These are phyloP conservation scores for Dendrocalamus latiflorus DNA, from an alignment of 202 grass and related monocot species.

Conservation along the genomic window DNA sequence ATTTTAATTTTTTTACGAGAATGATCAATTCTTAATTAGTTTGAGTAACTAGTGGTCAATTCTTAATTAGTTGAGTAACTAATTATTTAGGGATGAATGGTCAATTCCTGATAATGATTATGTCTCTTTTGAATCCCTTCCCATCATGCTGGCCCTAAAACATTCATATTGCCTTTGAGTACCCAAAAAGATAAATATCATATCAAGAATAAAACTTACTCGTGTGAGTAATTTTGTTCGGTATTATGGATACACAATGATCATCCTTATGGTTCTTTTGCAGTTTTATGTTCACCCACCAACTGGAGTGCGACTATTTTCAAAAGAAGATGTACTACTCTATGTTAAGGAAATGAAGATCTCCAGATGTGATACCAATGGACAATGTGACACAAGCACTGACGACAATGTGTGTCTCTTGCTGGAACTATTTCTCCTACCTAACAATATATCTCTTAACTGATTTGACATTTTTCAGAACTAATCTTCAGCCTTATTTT, in stretches of 20 bases:
- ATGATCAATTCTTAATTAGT: too few species aligned
- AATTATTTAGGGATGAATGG: too few species aligned
- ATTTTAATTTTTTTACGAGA: too few species aligned
- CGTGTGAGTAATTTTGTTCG: background rate
- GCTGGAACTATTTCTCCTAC: background rate
- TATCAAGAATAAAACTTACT: background rate
- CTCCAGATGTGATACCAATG: background rate
- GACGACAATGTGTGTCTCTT: conserved; percentile 25
- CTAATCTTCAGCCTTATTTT: background rate
- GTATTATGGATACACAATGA: background rate
- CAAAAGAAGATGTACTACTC: conserved; percentile 54
- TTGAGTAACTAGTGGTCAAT: too few species aligned
- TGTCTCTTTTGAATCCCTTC: too few species aligned
- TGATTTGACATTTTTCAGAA: background rate
- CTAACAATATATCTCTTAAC: background rate
- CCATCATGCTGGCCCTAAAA: too few species aligned
- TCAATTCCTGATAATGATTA: too few species aligned
- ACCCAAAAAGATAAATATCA: background rate
- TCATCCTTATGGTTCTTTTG: background rate
- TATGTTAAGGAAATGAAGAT: conserved; percentile 40
- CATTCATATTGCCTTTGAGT: too few species aligned
- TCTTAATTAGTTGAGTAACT: too few species aligned
- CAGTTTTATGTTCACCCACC: conserved; percentile 55
- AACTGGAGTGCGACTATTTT: conserved; percentile 29
- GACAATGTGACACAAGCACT: conserved; percentile 13